Evolutionary conservation across 495 filamentous ascomycete species (phyloP), one percentile per base, ranked within the genome.

Genomic region (Penicillium pulvis): DNA sequence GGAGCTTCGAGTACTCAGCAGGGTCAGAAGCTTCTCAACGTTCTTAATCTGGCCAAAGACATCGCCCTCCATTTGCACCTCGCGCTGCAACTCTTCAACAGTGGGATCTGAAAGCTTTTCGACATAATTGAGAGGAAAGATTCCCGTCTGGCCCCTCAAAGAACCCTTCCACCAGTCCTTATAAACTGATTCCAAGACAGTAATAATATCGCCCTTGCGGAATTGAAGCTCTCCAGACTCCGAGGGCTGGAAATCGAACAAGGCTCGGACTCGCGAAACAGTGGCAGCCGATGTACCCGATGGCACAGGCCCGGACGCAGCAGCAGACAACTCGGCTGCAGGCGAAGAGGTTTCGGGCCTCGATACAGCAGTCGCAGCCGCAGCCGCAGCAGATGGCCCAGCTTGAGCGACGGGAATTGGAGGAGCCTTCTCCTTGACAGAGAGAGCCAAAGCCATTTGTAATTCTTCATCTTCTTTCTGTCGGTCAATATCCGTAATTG

Each of bases 81-180:
- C 95, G 54, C 90, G 85, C 74, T 97, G 92, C 63, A 98, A 75
- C 76, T 98, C 95, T 51, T 98, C 93, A 41, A 87, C 86, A 14
- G 94, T 98, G 3, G 94, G 94, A 63, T 98, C 94, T 36, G 92
- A 83, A 51, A 98, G 79, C 73, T 98, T 98, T 74, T 98, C 94
- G 20, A 98, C 95, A 72, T 98, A 98, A 74, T 98, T 98, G 53
- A 98, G 82, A 26, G 94, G 94, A 74, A 98, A 98, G 62, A 98
- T 98, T 59, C 94, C 94, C 16, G 91, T 97, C 69, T 97, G 91
- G 6, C 94, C 94, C 70, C 90, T 85, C 59, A 98, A 74, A 45
- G 92, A 95, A 4, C 94, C 94, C 67, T 96, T 95, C 94, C 94
- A 98, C 94, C 94, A 98, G 76, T 98, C 94, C 73, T 98, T 98